Conservation (phyloP, 495 filamentous ascomycete genomes). For the Hypomontagnella submonticulosa region DNA sequence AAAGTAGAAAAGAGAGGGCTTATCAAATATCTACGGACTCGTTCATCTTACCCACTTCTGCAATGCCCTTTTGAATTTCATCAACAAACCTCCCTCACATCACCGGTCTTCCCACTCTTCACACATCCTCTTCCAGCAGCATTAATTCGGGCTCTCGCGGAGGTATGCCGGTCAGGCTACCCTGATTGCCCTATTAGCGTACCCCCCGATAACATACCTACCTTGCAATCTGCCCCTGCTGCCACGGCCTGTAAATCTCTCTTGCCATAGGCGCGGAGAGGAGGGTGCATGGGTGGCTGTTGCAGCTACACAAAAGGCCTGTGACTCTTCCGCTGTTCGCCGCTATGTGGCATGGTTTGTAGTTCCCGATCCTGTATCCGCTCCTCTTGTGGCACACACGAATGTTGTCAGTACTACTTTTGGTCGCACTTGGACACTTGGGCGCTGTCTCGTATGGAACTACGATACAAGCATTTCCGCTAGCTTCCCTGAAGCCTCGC, state of each 20-base stretch:
- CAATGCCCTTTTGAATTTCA: slow-evolving; percentile 3
- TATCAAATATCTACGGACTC: background rate
- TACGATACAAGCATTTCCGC: slow-evolving; percentile 50
- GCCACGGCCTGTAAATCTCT: slow-evolving; percentile 40
- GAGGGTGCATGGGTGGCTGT: slow-evolving; percentile 46
- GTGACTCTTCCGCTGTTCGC: slow-evolving; percentile 40
- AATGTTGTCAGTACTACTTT: slow-evolving; percentile 58
- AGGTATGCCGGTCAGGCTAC: slow-evolving; percentile 35
- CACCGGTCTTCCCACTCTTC: slow-evolving; percentile 11
- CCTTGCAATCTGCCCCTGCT: slow-evolving; percentile 41
- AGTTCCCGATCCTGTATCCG: slow-evolving; percentile 57
- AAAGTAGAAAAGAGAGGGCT: background rate
- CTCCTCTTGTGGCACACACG: slow-evolving; percentile 55
- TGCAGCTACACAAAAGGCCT: slow-evolving; percentile 43
- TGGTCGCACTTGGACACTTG: slow-evolving; percentile 56
- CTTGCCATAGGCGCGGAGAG: slow-evolving; percentile 39
- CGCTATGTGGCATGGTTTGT: slow-evolving; percentile 50
- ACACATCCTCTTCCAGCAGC: slow-evolving; percentile 28
- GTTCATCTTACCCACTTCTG: background rate
- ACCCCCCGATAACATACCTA: slow-evolving; percentile 24
- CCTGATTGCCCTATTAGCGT: slow-evolving; percentile 37
- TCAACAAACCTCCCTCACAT: background rate
- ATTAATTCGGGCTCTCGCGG: slow-evolving; percentile 24
- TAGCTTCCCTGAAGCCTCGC: slow-evolving; percentile 45
- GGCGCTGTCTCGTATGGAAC: slow-evolving; percentile 46